phyloP scores from a whole-genome alignment of 257 asterid genomes.

The Fraxinus excelsior region DNA sequence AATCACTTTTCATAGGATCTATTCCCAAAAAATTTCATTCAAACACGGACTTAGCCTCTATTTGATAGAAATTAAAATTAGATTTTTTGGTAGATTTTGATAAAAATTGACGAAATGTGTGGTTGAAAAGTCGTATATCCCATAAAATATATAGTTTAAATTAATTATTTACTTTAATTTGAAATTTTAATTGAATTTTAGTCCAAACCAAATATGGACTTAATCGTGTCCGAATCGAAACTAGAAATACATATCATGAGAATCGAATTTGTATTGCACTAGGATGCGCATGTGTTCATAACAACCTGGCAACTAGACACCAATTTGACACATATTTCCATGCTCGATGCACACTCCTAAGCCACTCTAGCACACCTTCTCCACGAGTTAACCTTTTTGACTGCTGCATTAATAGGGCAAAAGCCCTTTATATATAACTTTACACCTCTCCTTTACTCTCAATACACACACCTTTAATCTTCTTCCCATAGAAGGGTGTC shows the following conservation, averaged over 20 bases:
- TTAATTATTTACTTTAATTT: too few relatives aligned
- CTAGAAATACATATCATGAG: not conserved
- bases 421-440: not conserved
- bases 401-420: not conserved
- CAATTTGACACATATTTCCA: slow-evolving; percentile 1
- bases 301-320: not conserved
- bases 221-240: too few relatives aligned
- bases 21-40: too few relatives aligned
- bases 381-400: not conserved
- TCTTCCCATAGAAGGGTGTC: not conserved
- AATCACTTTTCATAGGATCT: too few relatives aligned
- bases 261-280: not conserved
- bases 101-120: too few relatives aligned
- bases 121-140: too few relatives aligned
- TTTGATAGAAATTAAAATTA: too few relatives aligned
- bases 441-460: not conserved
- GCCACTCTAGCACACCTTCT: not conserved
- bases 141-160: too few relatives aligned
- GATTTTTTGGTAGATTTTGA: too few relatives aligned
- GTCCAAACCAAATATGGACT: too few relatives aligned
- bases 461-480: not conserved
- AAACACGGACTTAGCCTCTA: too few relatives aligned
- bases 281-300: not conserved
- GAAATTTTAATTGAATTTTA: too few relatives aligned
- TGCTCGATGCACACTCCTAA: not conserved